Base-by-base conservation (phyloP, 805 yeast species). In the Zygoascus ofunaensis region DNA sequence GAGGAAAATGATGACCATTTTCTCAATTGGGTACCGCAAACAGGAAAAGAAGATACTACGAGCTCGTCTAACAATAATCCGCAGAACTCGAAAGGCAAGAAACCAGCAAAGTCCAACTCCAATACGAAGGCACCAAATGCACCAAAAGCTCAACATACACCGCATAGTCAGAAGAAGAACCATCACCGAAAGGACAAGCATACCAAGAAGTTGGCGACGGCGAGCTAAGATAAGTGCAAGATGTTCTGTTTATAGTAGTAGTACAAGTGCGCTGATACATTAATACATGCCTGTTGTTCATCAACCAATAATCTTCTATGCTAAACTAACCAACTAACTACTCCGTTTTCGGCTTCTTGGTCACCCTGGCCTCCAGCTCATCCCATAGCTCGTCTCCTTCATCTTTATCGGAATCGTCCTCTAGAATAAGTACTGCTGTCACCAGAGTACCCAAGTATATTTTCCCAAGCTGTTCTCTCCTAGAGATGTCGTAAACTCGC, bases 391-490 rank as follows among this genome's bases (percentile, higher is more conserved):
- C 61, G 41, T 69, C 71, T 17, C 59, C 65, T 19, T 63, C 67
- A 19, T 42, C 51, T 14, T 37, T 51, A 23, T 38, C 49, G 39
- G 52, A 53, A 45, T 55, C 53, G 34, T 65, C 65, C 10, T 55
- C 65, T 18, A 81, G 51, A 0, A 81, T 56, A 45, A 71, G 54
- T 19, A 80, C 72, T 23, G 69, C 64, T 20, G 73, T 71, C 15
- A 86, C 70, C 58, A 84, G 87, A 4, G 86, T 75, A 1, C 94
- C 94, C 22, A 82, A 56, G 55, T 75, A 90, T 4, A 85, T 82
- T 57, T 87, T 87, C 5, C 78, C 87, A 7, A 77, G 62, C 40
- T 77, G 67, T 37, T 75, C 74, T 42, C 94, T 71, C 1, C 78
- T 63, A 1, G 64, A 65, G 3, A 78, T 58, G 48, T 87, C 82